phyloP scores from a whole-genome alignment of 2,329 filamentous ascomycete species.

The Alternaria alternata region DNA sequence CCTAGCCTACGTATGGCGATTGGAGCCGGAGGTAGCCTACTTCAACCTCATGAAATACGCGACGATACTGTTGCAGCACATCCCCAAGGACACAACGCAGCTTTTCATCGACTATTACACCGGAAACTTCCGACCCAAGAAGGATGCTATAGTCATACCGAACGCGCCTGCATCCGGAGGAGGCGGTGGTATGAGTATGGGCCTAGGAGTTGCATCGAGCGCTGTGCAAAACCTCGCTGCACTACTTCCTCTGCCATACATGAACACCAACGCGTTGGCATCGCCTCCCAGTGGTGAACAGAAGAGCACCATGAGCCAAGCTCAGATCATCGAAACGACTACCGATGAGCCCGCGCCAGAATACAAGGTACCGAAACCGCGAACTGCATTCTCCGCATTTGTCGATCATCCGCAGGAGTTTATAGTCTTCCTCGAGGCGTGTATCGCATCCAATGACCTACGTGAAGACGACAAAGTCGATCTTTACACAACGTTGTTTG shows the following conservation, averaged over 20 bases:
- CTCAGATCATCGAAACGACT: conserved; percentile 61
- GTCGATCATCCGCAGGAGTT: conserved; percentile 94
- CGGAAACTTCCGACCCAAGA: conserved; percentile 77
- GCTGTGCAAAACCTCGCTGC: conserved; percentile 87
- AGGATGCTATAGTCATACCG: conserved; percentile 64
- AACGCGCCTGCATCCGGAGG: conserved; percentile 57
- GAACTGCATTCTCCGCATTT: conserved; percentile 94
- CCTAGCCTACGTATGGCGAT: conserved; percentile 86
- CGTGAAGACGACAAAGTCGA: conserved; percentile 80
- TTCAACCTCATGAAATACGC: conserved; percentile 94
- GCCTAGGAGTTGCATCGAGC: conserved; percentile 65
- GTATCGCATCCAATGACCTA: conserved; percentile 75
- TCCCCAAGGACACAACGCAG: conserved; percentile 80
- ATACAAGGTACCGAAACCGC: conserved; percentile 82
- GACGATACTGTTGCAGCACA: conserved; percentile 86
- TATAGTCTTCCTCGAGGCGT: conserved; percentile 89
- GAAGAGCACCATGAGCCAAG: conserved; percentile 63
- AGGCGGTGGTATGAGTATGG: conserved; percentile 49
- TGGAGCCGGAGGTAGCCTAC: conserved; percentile 83
- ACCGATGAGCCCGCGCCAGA: conserved; percentile 61
- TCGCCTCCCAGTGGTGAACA: conserved; percentile 63
- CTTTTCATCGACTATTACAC: conserved; percentile 97
- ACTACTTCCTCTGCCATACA: conserved; percentile 84
- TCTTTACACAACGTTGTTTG: conserved; percentile 92
- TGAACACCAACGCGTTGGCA: conserved; percentile 69